Conservation (phyloP, 2,329 filamentous ascomycete genomes). For the Sporothrix protearum region DNA sequence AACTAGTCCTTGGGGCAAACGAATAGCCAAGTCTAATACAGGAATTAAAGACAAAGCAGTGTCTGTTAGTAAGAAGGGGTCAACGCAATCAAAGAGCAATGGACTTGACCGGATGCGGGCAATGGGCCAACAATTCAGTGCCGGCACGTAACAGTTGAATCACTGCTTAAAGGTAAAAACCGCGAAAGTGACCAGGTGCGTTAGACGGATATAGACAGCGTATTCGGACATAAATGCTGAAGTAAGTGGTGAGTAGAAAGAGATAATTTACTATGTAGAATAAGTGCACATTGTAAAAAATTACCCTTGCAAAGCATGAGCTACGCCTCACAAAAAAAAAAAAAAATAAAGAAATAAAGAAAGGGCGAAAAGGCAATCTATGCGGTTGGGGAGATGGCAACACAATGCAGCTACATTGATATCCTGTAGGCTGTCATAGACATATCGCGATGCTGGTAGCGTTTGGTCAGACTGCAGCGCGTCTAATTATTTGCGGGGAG, state of each 20-base stretch:
- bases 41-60: neutral
- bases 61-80: neutral
- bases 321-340: neutral
- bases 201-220: too few relatives aligned
- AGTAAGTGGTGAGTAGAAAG: too few relatives aligned
- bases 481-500: neutral
- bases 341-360: too few relatives aligned
- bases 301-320: neutral
- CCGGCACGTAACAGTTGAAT: neutral
- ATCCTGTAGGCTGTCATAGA: neutral
- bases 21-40: neutral
- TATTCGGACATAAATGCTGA: too few relatives aligned
- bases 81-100: neutral
- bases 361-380: neutral
- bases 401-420: neutral
- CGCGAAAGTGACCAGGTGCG: too few relatives aligned
- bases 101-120: conserved; percentile 1
- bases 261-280: neutral
- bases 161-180: neutral
- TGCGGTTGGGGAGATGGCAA: neutral
- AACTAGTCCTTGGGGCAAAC: too few relatives aligned
- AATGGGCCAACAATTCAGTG: neutral
- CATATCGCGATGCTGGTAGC: neutral
- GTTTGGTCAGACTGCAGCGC: neutral
- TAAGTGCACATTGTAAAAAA: neutral